phyloP scores from a whole-genome alignment of 2,329 filamentous ascomycete genomes.

The Aphanocladium album region DNA sequence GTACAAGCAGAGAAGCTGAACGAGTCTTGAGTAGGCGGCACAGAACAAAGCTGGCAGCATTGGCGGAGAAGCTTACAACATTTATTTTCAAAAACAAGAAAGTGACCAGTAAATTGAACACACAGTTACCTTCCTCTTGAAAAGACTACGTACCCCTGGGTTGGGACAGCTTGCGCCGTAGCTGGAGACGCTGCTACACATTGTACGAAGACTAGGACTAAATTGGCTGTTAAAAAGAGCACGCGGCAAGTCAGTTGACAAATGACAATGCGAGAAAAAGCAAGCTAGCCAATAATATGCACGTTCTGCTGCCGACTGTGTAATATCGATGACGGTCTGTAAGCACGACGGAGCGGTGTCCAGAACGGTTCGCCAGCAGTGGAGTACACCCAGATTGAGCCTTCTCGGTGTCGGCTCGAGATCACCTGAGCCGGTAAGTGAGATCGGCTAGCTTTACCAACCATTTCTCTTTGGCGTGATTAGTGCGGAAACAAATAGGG shows the following conservation, averaged over 20 bases:
- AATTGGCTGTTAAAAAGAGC: too few relatives aligned
- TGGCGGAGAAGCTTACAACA: too few relatives aligned
- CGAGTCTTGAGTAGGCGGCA: background rate
- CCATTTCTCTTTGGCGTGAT: background rate
- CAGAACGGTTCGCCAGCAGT: background rate
- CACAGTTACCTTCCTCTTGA: too few relatives aligned
- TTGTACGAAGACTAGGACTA: too few relatives aligned
- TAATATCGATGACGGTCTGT: background rate
- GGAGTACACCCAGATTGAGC: background rate
- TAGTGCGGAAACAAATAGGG: background rate
- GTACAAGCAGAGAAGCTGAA: background rate
- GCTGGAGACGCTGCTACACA: too few relatives aligned
- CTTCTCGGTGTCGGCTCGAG: slow-evolving; percentile 1
- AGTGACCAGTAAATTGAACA: too few relatives aligned
- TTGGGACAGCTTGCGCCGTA: too few relatives aligned
- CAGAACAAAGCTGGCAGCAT: background rate
- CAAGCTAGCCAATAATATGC: background rate
- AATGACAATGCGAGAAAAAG: too few relatives aligned
- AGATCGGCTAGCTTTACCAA: background rate
- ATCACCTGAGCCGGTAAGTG: background rate
- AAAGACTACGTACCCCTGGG: too few relatives aligned
- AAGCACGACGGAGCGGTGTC: background rate
- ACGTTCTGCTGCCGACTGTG: background rate
- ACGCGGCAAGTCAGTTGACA: too few relatives aligned
- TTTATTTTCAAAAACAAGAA: too few relatives aligned